A percentile compares a stretch with the other conserved stretches of the same genome.
phyloP scores from a whole-genome alignment of 495 filamentous ascomycete species.

The Schizothecium vesticola region DNA sequence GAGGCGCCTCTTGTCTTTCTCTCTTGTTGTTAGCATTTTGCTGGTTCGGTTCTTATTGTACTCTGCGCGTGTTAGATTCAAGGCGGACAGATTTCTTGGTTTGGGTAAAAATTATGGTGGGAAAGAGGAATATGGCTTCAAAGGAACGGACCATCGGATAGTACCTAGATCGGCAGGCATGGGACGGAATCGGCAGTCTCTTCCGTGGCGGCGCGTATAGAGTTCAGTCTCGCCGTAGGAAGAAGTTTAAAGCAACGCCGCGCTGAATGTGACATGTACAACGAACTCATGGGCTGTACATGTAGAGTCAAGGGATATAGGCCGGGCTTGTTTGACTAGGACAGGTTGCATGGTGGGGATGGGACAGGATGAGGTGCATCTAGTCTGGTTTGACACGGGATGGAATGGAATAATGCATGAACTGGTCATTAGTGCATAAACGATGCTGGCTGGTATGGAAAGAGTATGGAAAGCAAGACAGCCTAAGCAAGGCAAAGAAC shows the following conservation, averaged over 20 bases:
- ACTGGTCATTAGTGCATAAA: no score
- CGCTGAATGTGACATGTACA: no score
- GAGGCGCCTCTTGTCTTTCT: neutral
- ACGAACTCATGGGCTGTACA: no score
- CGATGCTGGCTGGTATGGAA: no score
- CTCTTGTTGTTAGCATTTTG: neutral
- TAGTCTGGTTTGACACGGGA: no score
- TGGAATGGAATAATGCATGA: no score
- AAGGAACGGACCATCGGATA: neutral
- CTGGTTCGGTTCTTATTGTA: neutral
- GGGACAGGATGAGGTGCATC: no score
- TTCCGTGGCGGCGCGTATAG: neutral
- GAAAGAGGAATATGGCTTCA: neutral
- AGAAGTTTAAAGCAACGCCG: neutral
- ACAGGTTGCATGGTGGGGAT: no score
- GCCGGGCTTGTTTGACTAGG: no score
- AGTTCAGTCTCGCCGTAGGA: neutral
- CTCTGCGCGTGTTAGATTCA: neutral
- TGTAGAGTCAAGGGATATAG: no score
- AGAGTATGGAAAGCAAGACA: neutral
- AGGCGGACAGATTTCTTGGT: neutral
- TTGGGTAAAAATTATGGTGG: neutral
- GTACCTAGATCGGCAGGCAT: neutral
- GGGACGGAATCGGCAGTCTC: neutral
- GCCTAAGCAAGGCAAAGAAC: neutral